Conservation (phyloP, 441 rosid species). For the Geranium incanum region DNA sequence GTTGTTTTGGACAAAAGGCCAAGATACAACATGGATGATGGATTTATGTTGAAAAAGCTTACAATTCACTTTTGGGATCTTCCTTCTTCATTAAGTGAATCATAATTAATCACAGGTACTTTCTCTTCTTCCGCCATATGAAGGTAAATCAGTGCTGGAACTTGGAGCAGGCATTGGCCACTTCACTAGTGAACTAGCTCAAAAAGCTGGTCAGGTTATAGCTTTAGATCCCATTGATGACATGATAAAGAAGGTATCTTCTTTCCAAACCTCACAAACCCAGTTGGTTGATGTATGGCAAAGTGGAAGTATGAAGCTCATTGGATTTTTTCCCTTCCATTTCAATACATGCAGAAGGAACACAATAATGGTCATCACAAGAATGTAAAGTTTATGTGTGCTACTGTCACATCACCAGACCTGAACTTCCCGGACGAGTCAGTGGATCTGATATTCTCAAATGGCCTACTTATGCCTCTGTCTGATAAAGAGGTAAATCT, state of each 20-base stretch:
- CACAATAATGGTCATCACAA: constrained; percentile 65
- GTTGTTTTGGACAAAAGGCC: too few species aligned
- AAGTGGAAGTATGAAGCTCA: background rate
- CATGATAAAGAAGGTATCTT: constrained; percentile 66
- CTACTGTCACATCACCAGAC: constrained; percentile 76
- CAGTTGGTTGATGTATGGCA: background rate
- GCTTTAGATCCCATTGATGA: constrained; percentile 85
- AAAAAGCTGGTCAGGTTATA: constrained; percentile 63
- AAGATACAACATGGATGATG: too few species aligned
- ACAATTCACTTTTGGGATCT: background rate
- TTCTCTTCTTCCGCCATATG: constrained; percentile 68
- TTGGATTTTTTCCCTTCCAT: constrained; percentile 1
- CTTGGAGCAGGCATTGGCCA: constrained; percentile 94
- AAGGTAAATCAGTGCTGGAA: constrained; percentile 71
- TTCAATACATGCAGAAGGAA: constrained; percentile 53
- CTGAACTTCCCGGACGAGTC: constrained; percentile 53
- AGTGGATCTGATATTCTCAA: constrained; percentile 77
- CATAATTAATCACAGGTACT: constrained; percentile 44
- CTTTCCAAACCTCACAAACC: background rate
- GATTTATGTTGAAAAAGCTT: too few species aligned
- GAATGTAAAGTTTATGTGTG: constrained; percentile 79
- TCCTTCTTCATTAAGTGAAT: background rate
- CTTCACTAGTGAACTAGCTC: constrained; percentile 77
- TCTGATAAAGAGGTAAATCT: constrained; percentile 70
- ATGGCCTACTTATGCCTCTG: constrained; percentile 93